Percentiles rank a stretch among this genome's conserved stretches.
phyloP scores from a whole-genome alignment of 2,329 filamentous ascomycete species.

The Sclerotinia sclerotiorum region DNA sequence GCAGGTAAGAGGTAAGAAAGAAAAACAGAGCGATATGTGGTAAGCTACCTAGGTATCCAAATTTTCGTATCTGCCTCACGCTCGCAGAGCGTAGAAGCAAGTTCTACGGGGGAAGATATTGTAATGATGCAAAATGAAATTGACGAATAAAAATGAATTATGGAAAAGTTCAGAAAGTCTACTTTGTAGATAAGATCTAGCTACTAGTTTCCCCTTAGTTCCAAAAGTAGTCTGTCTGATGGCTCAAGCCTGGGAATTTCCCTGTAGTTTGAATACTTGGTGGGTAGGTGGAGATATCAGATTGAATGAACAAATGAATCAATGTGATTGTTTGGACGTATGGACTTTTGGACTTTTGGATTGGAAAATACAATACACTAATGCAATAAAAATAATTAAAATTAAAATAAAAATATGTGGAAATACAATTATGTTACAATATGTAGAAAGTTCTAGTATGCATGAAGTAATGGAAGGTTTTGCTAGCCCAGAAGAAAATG shows the following conservation, averaged over 20 bases:
- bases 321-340: background rate
- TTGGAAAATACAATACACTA: background rate
- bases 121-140: slow-evolving; percentile 1
- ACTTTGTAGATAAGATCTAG: slow-evolving; percentile 12
- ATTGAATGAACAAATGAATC: background rate
- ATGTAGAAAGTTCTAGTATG: background rate
- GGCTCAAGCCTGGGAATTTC: background rate
- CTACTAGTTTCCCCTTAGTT: slow-evolving; percentile 14
- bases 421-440: too few species aligned
- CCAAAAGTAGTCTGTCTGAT: background rate
- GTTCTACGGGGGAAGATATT: background rate
- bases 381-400: background rate
- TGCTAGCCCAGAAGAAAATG: background rate
- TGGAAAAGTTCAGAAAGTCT: slow-evolving; percentile 3
- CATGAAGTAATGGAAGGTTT: background rate
- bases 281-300: background rate
- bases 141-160: slow-evolving; percentile 15
- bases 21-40: background rate
- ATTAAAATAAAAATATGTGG: background rate
- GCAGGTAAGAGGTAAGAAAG: background rate
- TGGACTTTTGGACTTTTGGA: background rate
- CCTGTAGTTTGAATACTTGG: background rate
- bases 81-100: slow-evolving; percentile 18
- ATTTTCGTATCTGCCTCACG: slow-evolving; percentile 14
- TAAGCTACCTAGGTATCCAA: background rate